A percentile compares a stretch with the other conserved stretches of the same genome.
phyloP scores from a whole-genome alignment of 495 filamentous ascomycete species.

The Echria macrotheca region DNA sequence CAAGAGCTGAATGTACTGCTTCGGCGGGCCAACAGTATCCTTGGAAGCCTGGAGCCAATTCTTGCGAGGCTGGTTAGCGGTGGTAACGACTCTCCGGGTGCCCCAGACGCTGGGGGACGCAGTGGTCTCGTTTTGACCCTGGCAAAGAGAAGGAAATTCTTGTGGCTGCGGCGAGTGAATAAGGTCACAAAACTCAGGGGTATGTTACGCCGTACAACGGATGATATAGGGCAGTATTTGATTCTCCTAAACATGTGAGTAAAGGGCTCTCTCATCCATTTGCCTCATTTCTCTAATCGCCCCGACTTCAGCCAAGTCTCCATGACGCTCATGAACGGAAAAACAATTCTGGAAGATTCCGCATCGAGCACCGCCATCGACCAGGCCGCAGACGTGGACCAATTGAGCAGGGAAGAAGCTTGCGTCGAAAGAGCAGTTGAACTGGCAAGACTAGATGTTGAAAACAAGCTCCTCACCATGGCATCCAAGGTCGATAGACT shows the following conservation, averaged over 20 bases:
- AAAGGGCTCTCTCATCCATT: background rate
- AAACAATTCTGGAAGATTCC: background rate
- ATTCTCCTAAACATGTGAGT: background rate
- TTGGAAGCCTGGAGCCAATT: background rate
- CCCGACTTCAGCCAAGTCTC: background rate
- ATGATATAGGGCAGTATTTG: background rate
- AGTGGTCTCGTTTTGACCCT: background rate
- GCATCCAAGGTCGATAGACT: background rate
- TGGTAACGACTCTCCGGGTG: background rate
- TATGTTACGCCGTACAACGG: background rate
- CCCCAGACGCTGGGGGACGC: background rate
- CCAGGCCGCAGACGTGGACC: background rate
- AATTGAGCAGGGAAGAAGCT: background rate
- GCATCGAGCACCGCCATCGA: background rate
- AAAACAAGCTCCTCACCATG: background rate
- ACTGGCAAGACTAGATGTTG: background rate
- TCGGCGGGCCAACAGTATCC: background rate
- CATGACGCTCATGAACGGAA: background rate
- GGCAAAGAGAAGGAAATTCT: background rate
- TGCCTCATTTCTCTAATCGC: background rate
- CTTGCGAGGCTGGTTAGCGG: background rate
- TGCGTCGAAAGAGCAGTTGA: background rate
- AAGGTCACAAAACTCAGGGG: background rate
- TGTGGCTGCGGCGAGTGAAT: background rate
- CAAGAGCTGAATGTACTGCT: background rate